Conservation (phyloP, 345 rosid species). For the Draba incana region DNA sequence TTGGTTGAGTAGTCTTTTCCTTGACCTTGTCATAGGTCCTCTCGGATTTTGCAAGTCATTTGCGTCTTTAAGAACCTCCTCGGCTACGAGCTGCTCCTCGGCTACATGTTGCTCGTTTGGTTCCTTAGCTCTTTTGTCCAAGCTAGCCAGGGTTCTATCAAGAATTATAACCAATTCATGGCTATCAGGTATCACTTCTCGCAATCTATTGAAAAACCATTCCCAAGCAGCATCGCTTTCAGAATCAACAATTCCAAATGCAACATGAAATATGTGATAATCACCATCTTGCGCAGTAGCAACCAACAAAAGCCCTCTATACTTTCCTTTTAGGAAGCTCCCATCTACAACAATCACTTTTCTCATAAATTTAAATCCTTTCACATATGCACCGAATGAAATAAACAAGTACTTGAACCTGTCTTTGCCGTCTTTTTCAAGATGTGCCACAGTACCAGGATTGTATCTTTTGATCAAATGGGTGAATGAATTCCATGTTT, state of each 20-base stretch:
- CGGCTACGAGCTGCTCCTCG: too few species aligned
- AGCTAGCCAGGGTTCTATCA: too few species aligned
- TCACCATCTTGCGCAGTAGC: background rate
- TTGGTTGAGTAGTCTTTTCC: too few species aligned
- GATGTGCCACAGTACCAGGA: background rate
- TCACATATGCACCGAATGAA: background rate
- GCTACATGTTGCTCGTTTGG: too few species aligned
- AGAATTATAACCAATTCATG: background rate
- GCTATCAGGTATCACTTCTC: slow-evolving; percentile 8
- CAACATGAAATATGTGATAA: background rate
- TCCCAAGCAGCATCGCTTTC: slow-evolving; percentile 5
- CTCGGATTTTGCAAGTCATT: too few species aligned
- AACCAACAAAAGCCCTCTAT: slow-evolving; percentile 7
- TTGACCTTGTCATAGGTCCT: too few species aligned
- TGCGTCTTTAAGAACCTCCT: too few species aligned
- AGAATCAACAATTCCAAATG: background rate
- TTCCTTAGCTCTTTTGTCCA: too few species aligned
- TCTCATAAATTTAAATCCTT: background rate
- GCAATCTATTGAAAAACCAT: background rate
- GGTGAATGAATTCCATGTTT: too few species aligned
- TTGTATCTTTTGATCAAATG: slow-evolving; percentile 5
- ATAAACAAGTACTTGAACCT: slow-evolving; percentile 13
- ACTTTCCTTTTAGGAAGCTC: slow-evolving; percentile 1
- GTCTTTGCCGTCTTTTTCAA: background rate
- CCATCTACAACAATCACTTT: slow-evolving; percentile 8